A percentile compares a stretch with the other conserved stretches of the same genome.
Conservation (phyloP, 352 stramenopile genomes). For the Thalassiosira mediterranea region DNA sequence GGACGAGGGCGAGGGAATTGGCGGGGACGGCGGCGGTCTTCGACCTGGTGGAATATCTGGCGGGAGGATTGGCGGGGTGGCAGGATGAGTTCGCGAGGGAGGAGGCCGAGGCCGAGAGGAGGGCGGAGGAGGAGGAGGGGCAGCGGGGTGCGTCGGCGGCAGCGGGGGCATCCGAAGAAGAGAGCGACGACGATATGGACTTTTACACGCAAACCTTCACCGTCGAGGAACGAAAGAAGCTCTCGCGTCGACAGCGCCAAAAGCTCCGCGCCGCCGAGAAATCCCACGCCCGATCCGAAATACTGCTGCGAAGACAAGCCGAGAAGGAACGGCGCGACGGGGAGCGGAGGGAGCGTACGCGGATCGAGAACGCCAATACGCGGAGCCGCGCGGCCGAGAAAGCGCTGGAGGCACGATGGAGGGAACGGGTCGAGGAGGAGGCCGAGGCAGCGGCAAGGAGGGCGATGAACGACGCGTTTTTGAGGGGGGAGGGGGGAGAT, state of each 20-base stretch:
- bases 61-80: slow-evolving; percentile 51
- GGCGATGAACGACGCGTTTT: slow-evolving; percentile 73
- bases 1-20: slow-evolving; percentile 46
- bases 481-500: slow-evolving; percentile 50
- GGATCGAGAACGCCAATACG: slow-evolving; percentile 41
- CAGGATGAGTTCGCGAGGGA: slow-evolving; percentile 66
- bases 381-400: slow-evolving; percentile 42
- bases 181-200: slow-evolving; percentile 35
- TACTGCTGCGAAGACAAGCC: slow-evolving; percentile 49
- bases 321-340: slow-evolving; percentile 48
- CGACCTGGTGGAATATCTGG: slow-evolving; percentile 60
- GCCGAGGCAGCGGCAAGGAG: slow-evolving; percentile 50
- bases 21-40: slow-evolving; percentile 59
- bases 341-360: slow-evolving; percentile 38
- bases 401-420: slow-evolving; percentile 50
- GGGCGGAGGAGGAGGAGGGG: slow-evolving; percentile 51
- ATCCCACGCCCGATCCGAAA: slow-evolving; percentile 50
- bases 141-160: slow-evolving; percentile 53
- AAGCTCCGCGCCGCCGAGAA: slow-evolving; percentile 69
- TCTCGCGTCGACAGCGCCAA: slow-evolving; percentile 60
- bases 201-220: slow-evolving; percentile 38
- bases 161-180: slow-evolving; percentile 11
- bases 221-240: slow-evolving; percentile 45
- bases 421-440: slow-evolving; percentile 65
- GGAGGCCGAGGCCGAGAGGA: slow-evolving; percentile 66